A percentile compares a stretch with the other conserved stretches of the same genome.
Evolutionary conservation across 352 stramenopile species (phyloP).

Genomic region (Globisporangium okanoganense): DNA sequence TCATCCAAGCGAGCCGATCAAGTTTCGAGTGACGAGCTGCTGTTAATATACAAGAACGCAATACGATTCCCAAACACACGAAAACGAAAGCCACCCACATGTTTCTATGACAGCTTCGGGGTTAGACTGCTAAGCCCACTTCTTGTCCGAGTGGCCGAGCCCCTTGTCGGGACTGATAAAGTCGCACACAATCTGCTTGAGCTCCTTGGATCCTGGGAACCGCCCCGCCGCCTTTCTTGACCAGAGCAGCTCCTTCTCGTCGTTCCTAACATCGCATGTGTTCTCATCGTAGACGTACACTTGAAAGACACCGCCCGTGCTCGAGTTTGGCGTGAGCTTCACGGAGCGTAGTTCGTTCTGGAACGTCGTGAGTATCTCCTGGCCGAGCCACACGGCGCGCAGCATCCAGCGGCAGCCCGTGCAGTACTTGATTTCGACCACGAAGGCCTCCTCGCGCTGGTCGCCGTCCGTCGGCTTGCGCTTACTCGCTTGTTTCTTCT

Average conservation of each 20-base stretch:
- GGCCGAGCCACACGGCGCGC: conserved; percentile 83
- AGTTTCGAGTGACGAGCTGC: not conserved
- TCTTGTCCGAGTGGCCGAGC: conserved; percentile 86
- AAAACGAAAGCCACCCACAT: too few relatives aligned
- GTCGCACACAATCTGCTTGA: conserved; percentile 92
- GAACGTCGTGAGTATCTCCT: conserved; percentile 93
- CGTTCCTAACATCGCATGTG: conserved; percentile 4
- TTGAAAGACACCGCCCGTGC: conserved; percentile 60
- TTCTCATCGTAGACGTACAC: conserved; percentile 47
- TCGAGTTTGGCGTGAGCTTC: conserved; percentile 58
- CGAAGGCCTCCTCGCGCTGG: conserved; percentile 30
- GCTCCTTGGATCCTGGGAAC: conserved; percentile 91
- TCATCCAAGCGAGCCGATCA: conserved; percentile 3
- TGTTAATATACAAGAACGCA: not conserved
- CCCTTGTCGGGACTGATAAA: conserved; percentile 71
- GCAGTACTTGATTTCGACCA: conserved; percentile 92
- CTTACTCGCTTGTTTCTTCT: too few relatives aligned
- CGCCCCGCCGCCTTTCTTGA: conserved; percentile 71
- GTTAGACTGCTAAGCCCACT: conserved; percentile 21
- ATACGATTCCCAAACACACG: too few relatives aligned
- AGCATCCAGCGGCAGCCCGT: conserved; percentile 90
- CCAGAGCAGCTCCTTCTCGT: conserved; percentile 73
- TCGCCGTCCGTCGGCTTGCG: not conserved
- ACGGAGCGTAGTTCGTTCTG: conserved; percentile 71
- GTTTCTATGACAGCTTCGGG: not conserved